A percentile compares a stretch with the other conserved stretches of the same genome.
Conservation (phyloP, 129 eudicot species). For the Pulicaria dysenterica region DNA sequence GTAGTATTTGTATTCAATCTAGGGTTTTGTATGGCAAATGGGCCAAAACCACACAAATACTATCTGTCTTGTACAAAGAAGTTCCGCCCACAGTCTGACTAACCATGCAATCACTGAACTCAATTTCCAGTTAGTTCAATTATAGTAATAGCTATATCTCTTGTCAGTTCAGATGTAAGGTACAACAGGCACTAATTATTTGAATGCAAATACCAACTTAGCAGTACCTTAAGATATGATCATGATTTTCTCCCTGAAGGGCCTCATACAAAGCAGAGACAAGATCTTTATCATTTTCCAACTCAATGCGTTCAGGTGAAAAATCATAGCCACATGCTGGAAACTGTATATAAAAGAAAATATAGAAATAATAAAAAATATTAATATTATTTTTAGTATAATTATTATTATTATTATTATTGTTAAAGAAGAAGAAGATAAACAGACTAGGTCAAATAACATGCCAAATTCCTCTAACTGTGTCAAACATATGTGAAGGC, state of each 20-base stretch:
- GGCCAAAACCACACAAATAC: not conserved
- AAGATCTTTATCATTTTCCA: constrained; percentile 63
- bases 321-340: constrained; percentile 74
- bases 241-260: constrained; percentile 68
- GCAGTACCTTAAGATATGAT: constrained; percentile 53
- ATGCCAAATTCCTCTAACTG: constrained; percentile 1
- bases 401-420: too few species aligned
- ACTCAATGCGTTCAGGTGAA: constrained; percentile 55
- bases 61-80: too few species aligned
- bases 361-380: not conserved
- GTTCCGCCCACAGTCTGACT: too few species aligned
- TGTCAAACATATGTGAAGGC: constrained; percentile 17
- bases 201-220: constrained; percentile 8
- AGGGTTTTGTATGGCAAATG: constrained; percentile 2
- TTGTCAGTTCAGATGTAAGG: not conserved
- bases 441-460: not conserved
- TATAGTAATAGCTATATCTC: not conserved
- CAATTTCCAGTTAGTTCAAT: not conserved
- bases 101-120: too few species aligned
- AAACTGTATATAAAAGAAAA: constrained; percentile 48
- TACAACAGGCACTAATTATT: constrained; percentile 1
- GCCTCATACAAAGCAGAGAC: constrained; percentile 68
- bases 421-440: not conserved
- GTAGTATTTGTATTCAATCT: not conserved
- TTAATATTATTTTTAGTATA: too few species aligned